Percentiles rank a stretch among this genome's conserved stretches.
phyloP scores from a whole-genome alignment of 768 basidiomycete genomes.

The Clitopilus passeckerianus region DNA sequence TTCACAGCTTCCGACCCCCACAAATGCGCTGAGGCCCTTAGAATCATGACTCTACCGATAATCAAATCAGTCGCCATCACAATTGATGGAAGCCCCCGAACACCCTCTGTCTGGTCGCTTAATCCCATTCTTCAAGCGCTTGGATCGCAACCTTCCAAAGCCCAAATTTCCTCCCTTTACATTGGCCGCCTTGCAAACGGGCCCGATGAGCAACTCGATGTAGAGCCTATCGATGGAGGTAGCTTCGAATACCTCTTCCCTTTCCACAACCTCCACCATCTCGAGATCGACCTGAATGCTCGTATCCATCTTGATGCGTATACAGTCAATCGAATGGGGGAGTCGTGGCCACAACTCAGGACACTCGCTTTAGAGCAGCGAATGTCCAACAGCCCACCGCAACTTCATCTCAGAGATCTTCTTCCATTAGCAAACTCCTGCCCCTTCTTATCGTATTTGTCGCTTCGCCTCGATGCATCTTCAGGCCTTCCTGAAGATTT shows the following conservation, averaged over 20 bases:
- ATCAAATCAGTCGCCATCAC: neutral
- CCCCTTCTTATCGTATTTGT: neutral
- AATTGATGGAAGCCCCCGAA: neutral
- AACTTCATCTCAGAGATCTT: conserved; percentile 2
- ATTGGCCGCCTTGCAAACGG: neutral
- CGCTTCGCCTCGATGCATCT: conserved; percentile 1
- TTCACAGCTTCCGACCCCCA: neutral
- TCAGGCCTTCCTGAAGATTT: neutral
- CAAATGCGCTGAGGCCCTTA: neutral
- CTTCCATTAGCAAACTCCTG: conserved; percentile 4
- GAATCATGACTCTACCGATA: neutral
- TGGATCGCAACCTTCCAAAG: neutral
- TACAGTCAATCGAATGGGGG: neutral
- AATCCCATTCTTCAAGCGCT: neutral
- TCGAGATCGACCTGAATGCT: neutral
- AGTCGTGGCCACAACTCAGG: conserved; percentile 4
- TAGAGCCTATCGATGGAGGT: neutral
- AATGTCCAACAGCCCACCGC: neutral
- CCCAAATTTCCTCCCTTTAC: neutral
- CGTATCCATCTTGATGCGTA: neutral
- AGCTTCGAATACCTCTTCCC: neutral
- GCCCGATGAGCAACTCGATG: neutral
- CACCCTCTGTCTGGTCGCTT: neutral
- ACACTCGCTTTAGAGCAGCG: neutral
- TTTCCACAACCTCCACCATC: neutral